phyloP scores from a whole-genome alignment of 495 filamentous ascomycete species.

The Annulohypoxylon moriforme region DNA sequence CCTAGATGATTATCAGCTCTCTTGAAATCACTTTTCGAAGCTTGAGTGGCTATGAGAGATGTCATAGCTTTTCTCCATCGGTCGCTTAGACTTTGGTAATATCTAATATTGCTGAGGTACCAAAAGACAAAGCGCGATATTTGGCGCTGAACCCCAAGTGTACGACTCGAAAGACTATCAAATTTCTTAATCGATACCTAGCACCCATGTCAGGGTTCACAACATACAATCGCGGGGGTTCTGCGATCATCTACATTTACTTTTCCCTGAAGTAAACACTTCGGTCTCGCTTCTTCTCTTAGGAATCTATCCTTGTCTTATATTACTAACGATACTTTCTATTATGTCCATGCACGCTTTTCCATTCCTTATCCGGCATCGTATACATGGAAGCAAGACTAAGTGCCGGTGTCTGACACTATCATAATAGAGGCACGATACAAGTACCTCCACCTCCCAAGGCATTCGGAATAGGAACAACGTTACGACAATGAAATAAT shows the following conservation, averaged over 20 bases:
- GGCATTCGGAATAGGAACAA: background rate
- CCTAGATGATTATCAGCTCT: background rate
- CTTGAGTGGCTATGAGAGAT: background rate
- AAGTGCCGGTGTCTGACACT: slow-evolving; percentile 5
- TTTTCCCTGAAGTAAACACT: background rate
- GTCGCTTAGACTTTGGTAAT: background rate
- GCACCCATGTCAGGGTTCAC: background rate
- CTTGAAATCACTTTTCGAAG: background rate
- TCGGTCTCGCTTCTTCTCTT: slow-evolving; percentile 1
- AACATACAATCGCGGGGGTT: slow-evolving; percentile 4
- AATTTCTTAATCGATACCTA: background rate
- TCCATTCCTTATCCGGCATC: slow-evolving; percentile 22
- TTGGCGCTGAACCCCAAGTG: background rate
- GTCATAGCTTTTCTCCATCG: background rate
- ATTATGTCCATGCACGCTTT: slow-evolving; percentile 12
- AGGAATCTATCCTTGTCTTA: slow-evolving; percentile 11
- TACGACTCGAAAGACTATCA: background rate
- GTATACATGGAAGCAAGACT: slow-evolving; percentile 1
- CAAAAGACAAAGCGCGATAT: background rate
- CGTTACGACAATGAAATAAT: background rate
- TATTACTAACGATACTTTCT: slow-evolving; percentile 15
- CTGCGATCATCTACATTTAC: background rate
- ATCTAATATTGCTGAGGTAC: background rate
- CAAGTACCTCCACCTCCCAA: background rate
- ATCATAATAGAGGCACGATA: background rate